phyloP scores from a whole-genome alignment of 2,329 filamentous ascomycete species.

The Fusarium sp. region DNA sequence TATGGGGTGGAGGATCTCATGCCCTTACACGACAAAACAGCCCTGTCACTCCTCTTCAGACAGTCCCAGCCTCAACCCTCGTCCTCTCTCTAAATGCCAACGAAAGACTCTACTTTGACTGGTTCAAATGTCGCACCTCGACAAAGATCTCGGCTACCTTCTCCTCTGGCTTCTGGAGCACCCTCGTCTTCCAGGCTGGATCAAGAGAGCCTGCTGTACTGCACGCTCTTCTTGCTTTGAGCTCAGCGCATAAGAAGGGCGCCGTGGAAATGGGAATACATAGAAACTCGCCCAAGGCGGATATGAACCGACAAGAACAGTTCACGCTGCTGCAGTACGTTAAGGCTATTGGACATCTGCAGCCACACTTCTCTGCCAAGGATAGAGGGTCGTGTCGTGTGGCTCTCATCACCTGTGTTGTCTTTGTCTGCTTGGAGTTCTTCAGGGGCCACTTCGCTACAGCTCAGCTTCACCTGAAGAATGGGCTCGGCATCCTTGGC shows the following conservation, averaged over 20 bases:
- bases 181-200: conserved; percentile 51
- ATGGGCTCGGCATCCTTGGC: conserved; percentile 45
- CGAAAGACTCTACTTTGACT: conserved; percentile 36
- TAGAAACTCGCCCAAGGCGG: background rate
- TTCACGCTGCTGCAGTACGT: conserved; percentile 50
- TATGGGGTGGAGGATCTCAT: conserved; percentile 32
- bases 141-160: conserved; percentile 53
- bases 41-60: background rate
- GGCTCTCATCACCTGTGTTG: conserved; percentile 48
- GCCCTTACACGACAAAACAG: background rate
- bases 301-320: conserved; percentile 28
- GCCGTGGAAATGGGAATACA: conserved; percentile 4
- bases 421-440: conserved; percentile 37
- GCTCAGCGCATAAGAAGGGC: conserved; percentile 47
- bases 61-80: background rate
- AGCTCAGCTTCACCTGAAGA: conserved; percentile 31
- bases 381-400: conserved; percentile 48
- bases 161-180: conserved; percentile 52
- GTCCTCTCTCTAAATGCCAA: background rate
- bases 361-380: conserved; percentile 46
- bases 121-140: conserved; percentile 51
- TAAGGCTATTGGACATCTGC: conserved; percentile 52
- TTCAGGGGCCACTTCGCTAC: conserved; percentile 34
- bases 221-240: conserved; percentile 54
- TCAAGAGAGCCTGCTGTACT: conserved; percentile 52